Base-by-base conservation (phyloP, 2,329 filamentous ascomycete genomes). In the Rhynchosporium secalis region DNA sequence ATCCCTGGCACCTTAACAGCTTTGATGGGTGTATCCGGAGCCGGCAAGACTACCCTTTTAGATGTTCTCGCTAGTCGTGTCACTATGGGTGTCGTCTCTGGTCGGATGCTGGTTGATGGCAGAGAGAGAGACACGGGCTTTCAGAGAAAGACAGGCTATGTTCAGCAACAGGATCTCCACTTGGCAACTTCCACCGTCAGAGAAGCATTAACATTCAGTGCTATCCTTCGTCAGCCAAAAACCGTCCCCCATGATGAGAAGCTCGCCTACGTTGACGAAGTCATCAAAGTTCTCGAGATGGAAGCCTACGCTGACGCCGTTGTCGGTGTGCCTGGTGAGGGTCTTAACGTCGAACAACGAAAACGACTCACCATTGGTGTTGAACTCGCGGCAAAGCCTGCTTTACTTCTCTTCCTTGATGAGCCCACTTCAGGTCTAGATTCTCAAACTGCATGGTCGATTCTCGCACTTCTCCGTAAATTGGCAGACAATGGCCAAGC, bases 381-480 rank as follows among this genome's bases (percentile, higher is more conserved):
- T 28, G 94, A 97, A 75, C 83, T 98, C 31, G 93, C 92, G 46
- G 93, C 94, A 6, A 96, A 95, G 78, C 94, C 94, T 5, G 87
- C 91, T 46, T 81, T 97, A 58, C 82, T 97, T 65, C 85, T 97
- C 52, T 97, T 97, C 79, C 86, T 97, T 45, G 94, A 98, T 71
- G 94, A 98, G 76, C 94, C 94, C 13, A 97, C 93, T 3, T 96
- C 92, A 33, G 94, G 94, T 80, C 86, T 97, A 26, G 94, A 97
- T 76, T 91, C 87, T 72, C 92, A 96, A 76, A 96, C 93, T 1
- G 94, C 92, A 0, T 97, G 92, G 91, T 90, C 91, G 66, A 96
- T 97, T 73, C 83, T 92, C 51, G 88, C 92, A 74, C 83, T 97
- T 10, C 83, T 98, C 46, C 89, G 96, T 76, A 96, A 96, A 77